Evolutionary conservation across 2,329 filamentous ascomycete species (phyloP), one percentile per base, ranked within the genome.

Genomic region (Fusarium caatingaense): DNA sequence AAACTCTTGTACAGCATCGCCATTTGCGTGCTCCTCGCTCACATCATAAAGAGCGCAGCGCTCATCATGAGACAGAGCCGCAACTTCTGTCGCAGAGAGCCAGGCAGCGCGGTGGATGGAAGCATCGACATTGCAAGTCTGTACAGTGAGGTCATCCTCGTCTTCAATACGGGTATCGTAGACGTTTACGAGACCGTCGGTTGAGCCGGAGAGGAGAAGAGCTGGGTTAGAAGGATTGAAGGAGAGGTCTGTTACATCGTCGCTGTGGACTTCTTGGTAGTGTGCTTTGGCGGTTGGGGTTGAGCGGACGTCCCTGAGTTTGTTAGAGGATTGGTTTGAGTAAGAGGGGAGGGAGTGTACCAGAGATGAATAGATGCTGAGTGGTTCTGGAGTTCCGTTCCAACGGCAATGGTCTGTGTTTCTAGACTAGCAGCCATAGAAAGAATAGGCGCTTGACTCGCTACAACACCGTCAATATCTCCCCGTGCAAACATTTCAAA

Each of bases 21-120:
- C 89, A 20, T 87, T 87, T 47, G 87, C 86, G n/a, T 83, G 82
- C 41, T 87, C 86, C 68, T 91, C 91, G 49, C 89, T 87, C 58
- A 92, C 82, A 66, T 90, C 87, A 77, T 94, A 93, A 60, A 94
- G 85, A 20, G 91, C 90, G 67, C 94, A 87, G 62, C 88, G 89
- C 82, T 96, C 93, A 76, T 95, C 93, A 62, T 93, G 92, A 1
- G 91, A 93, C 12, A 94, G 80, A 6, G 91, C 91, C 68, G 89
- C 93, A 32, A 94, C 86, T 74, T 91, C 87, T 8, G 85, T 86
- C 18, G 83, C 79, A 9, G 72, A 88, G 57, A 95, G 82, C 80
- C 94, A 94, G 8, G 89, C 91, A 16, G 92, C 89, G 71, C 88
- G 91, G 78, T 93, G 92, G 68, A 95, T 87, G 1, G 92, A 93